Base-by-base conservation (phyloP, 495 filamentous ascomycete genomes). In the Letharia lupina region DNA sequence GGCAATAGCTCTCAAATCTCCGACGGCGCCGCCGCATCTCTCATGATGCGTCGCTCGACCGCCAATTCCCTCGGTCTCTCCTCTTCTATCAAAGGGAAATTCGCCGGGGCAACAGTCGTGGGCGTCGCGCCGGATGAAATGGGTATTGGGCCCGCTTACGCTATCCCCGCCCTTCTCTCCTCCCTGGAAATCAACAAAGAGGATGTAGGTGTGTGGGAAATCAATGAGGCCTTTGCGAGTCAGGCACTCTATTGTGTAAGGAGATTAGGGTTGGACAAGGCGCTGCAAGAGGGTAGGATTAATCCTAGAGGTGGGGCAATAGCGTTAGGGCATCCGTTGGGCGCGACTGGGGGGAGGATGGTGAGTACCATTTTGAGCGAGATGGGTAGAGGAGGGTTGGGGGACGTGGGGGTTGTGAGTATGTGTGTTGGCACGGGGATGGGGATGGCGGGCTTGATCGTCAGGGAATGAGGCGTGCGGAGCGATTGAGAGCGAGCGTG, bases 221-320 rank as follows among this genome's bases (percentile, higher is more conserved):
- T 97, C 74, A 97, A 96, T 75, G 93, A 96, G 81, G 92, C 93
- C 28, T 97, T 96, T 77, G 93, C 93, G 6, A 89, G 87, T 63
- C 93, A 97, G 78, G 87, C 90, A 16, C 73, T 96, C 13, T 90
- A 95, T 78, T 93, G 88, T 72, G 74, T 91, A 44, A 77, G 90
- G 69, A 83, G 87, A 75, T 77, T 96, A 23, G 90, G 90, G 0
- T 73, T 91, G 39, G 82, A 87, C 70, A 71, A 76, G 65, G 78
- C 67, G 12, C 83, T 86, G 78, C 82, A 82, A 69, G 76, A 83
- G 68, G 83, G 81, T 5, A 83, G 80, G 79, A 87, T 97, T 1
- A 97, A 97, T 77, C 91, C 91, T 15, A 91, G 94, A 65, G 93
- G 93, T 66, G 93, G 93, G 67, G 92, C 93, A 23, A 96, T 97